Base-by-base conservation (phyloP, 2,329 filamentous ascomycete genomes). In the Emmonsiellopsis sp. region DNA sequence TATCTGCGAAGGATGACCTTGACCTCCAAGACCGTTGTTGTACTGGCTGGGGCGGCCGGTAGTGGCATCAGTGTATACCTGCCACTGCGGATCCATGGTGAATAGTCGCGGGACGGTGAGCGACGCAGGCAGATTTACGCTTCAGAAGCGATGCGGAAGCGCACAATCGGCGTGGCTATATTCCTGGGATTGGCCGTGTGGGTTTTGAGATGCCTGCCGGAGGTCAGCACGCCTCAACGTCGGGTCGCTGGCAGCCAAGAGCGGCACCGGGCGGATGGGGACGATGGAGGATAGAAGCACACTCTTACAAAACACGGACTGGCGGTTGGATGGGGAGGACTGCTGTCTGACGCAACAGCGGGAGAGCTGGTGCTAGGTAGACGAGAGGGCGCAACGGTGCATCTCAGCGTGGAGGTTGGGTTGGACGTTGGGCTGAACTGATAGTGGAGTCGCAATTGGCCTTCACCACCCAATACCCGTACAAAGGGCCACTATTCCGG, bases 41-140 rank as follows among this genome's bases (percentile, higher is more conserved):
- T 83, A 85, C 73, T 84, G 81, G 72, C 80, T 78, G 65, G 83
- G 77, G 67, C 79, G 78, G 65, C 77, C 78, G 64, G 78, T 71
- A 68, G 83, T 61, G 59, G 67, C 74, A 70, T 87, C 84, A 68
- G 79, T 73, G 71, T 87, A 88, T 58, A 78, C 70, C 73, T 84
- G 81, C 84, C 83, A 87, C 75, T 85, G 70, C 49, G 66, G 74
- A 73, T 81, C 78, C 79, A 82, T 80, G 62, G 62, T 58, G 59
- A 55, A 53, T 53, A 51, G 55, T 61, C 54, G 60, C 52, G 36
- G 21, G 37, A 17, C 31, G 14, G 31, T 14, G 3, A n/a, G 27
- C 27, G 31, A 51, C n/a, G 27, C 11, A 36, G 36, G 14, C 3
- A 49, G 40, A 40, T 49, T 40, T 36, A 14, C 46, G 17, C 34